These are phyloP conservation scores for Candida easanensis DNA, from an alignment of 805 yeast genomes.

Conservation along the genomic window DNA sequence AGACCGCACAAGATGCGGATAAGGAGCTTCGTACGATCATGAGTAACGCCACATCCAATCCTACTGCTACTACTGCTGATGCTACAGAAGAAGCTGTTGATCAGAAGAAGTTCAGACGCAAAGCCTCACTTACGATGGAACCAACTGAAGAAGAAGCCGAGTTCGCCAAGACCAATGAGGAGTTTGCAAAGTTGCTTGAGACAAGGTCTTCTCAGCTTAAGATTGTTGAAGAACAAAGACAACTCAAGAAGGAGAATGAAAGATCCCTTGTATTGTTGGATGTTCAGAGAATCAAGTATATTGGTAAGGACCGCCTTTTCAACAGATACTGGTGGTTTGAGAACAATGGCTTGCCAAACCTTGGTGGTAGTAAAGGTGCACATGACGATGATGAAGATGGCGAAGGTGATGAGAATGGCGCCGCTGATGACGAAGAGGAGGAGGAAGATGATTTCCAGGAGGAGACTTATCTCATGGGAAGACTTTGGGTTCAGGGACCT, in stretches of 20 bases:
- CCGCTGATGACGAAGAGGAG: constrained; percentile 41
- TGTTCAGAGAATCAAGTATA: constrained; percentile 66
- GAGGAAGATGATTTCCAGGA: constrained; percentile 46
- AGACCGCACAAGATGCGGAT: constrained; percentile 45
- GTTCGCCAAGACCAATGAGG: constrained; percentile 37
- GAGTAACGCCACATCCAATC: constrained; percentile 20
- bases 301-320: constrained; percentile 81
- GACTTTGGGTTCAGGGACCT: constrained; percentile 93
- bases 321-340: constrained; percentile 98
- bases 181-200: constrained; percentile 42
- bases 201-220: constrained; percentile 38
- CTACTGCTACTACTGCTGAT: constrained; percentile 11
- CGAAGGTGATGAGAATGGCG: constrained; percentile 33
- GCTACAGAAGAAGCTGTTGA: neutral
- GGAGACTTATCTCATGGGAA: constrained; percentile 73
- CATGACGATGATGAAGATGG: constrained; percentile 26
- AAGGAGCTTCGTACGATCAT: constrained; percentile 36
- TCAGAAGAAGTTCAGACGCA: constrained; percentile 25
- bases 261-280: constrained; percentile 64
- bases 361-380: constrained; percentile 35
- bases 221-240: constrained; percentile 43
- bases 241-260: constrained; percentile 53
- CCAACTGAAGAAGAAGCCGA: constrained; percentile 39
- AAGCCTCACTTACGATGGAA: constrained; percentile 33
- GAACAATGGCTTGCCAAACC: constrained; percentile 69